Evolutionary conservation across 2,329 filamentous ascomycete genomes (phyloP).

Genomic region (Clarireedia monteithiana): DNA sequence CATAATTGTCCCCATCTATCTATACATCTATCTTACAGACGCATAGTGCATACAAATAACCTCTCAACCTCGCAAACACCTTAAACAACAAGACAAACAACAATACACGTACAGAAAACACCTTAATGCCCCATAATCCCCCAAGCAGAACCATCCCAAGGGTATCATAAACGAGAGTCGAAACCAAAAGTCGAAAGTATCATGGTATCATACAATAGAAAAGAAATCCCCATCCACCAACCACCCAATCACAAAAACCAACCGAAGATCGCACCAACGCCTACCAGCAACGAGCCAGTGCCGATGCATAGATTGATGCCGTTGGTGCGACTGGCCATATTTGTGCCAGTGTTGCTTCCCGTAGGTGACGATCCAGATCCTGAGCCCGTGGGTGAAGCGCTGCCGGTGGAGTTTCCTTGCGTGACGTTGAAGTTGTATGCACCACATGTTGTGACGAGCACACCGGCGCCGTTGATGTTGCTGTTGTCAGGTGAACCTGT

Average conservation of each 20-base stretch:
- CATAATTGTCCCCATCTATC: no score
- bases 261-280: neutral
- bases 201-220: neutral
- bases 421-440: no score
- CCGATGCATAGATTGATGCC: neutral
- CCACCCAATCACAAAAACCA: neutral
- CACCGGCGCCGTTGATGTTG: no score
- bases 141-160: neutral
- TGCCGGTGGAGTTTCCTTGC: no score
- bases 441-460: no score
- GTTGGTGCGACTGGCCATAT: neutral
- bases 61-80: no score
- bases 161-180: neutral
- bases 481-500: no score
- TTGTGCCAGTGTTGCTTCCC: no score
- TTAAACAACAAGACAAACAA: neutral
- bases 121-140: neutral
- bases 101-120: neutral
- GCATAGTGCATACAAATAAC: no score
- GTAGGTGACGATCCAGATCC: neutral
- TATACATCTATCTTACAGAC: no score
- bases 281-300: neutral
- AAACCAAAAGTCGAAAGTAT: neutral
- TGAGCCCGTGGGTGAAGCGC: neutral
- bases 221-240: neutral